These are phyloP conservation scores for Periglandula ipomoeae DNA, from an alignment of 2,329 filamentous ascomycete species.

Conservation along the genomic window DNA sequence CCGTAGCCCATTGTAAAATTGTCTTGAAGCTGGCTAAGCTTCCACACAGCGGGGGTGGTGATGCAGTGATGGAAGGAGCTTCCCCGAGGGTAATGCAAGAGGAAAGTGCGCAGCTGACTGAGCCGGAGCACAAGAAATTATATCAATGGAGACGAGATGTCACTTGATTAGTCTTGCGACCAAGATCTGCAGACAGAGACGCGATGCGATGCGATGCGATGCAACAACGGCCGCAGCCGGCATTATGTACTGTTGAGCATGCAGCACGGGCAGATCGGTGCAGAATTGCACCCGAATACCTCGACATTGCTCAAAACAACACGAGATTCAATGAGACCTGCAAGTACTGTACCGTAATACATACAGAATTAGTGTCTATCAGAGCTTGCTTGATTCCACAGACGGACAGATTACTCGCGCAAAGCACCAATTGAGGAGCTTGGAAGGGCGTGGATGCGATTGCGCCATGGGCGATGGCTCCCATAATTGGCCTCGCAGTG, in stretches of 20 bases:
- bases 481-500: conserved; percentile 6
- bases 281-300: too few relatives aligned
- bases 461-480: conserved; percentile 5
- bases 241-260: conserved; percentile 2
- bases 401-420: neutral
- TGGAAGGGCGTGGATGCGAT: conserved; percentile 3
- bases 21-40: neutral
- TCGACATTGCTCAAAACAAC: too few relatives aligned
- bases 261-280: neutral
- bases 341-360: too few relatives aligned
- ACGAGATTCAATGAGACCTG: too few relatives aligned
- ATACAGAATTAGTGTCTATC: too few relatives aligned
- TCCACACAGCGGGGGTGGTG: neutral
- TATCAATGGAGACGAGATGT: neutral
- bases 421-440: neutral
- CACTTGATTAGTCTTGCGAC: neutral
- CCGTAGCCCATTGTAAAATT: conserved; percentile 11
- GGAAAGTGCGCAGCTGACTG: neutral
- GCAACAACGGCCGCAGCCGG: neutral
- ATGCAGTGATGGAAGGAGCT: neutral
- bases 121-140: neutral
- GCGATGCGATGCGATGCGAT: neutral
- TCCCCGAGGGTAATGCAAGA: neutral
- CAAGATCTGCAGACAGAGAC: neutral
- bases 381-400: neutral